Conservation (phyloP, 495 filamentous ascomycete genomes). For the Cudoniella acicularis region DNA sequence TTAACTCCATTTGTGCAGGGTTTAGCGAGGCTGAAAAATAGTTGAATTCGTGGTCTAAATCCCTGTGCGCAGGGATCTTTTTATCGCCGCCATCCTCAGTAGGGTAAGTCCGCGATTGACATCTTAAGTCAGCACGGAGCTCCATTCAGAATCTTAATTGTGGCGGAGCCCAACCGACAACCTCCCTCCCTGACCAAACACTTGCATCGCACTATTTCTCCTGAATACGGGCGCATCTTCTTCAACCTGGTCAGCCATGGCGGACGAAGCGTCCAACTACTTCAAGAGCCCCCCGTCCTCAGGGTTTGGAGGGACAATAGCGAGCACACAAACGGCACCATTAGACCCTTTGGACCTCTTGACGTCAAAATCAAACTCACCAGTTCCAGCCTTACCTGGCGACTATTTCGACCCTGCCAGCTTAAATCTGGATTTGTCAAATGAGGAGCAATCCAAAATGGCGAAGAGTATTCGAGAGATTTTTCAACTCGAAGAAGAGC, state of each 20-base stretch:
- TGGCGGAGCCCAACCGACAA: not conserved
- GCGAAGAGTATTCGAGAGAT: constrained; percentile 14
- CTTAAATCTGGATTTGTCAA: not conserved
- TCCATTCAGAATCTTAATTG: not conserved
- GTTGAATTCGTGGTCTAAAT: not conserved
- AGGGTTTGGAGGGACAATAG: not conserved
- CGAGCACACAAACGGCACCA: not conserved
- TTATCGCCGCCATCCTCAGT: not conserved
- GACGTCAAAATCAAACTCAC: not conserved
- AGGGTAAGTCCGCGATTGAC: not conserved
- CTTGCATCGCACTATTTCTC: not conserved
- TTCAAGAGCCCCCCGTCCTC: not conserved
- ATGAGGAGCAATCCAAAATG: constrained; percentile 5
- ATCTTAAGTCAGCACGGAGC: not conserved
- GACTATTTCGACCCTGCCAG: not conserved
- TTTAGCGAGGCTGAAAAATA: not conserved
- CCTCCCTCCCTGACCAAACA: not conserved
- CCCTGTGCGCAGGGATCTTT: not conserved
- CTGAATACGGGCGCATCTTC: no score
- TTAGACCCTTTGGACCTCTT: not conserved
- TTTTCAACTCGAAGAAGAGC: constrained; percentile 16
- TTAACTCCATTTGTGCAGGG: no score
- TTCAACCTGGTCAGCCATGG: no score
- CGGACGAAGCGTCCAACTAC: not conserved
- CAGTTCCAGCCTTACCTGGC: not conserved